A percentile compares a stretch with the other conserved stretches of the same genome.
These are phyloP conservation scores for Byssothecium circinans DNA, from an alignment of 2,329 filamentous ascomycete species.

Conservation along the genomic window DNA sequence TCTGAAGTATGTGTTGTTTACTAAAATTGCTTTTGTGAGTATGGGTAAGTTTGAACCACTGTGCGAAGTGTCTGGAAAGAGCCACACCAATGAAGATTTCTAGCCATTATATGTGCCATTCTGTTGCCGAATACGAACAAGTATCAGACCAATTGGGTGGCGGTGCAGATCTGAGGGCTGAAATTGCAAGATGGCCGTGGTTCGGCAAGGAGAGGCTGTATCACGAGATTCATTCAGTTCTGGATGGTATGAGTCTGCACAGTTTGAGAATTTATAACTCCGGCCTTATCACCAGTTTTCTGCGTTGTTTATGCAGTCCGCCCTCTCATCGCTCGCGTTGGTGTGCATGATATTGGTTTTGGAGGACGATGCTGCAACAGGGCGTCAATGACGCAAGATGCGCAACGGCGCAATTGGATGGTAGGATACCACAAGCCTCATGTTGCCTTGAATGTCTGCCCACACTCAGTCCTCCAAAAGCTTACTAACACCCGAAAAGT, in stretches of 20 bases:
- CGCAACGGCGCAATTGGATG: neutral
- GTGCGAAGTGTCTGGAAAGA: too few species aligned
- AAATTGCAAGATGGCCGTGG: too few species aligned
- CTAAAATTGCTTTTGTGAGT: conserved; percentile 34
- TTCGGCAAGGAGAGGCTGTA: too few species aligned
- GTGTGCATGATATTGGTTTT: neutral
- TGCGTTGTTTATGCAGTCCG: neutral
- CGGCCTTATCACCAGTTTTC: neutral
- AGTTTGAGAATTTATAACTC: neutral
- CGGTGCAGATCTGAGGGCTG: conserved; percentile 25
- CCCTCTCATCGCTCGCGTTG: neutral
- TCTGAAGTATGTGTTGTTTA: conserved; percentile 38
- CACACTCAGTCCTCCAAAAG: neutral
- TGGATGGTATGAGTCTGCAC: too few species aligned
- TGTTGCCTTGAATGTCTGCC: neutral
- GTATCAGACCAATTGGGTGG: conserved; percentile 37
- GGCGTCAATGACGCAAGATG: neutral
- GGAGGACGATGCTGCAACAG: neutral
- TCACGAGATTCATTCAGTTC: too few species aligned
- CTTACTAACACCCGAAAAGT: too few species aligned
- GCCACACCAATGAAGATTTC: too few species aligned
- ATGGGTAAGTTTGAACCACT: too few species aligned
- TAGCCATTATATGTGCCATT: conserved; percentile 33
- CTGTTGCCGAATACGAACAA: conserved; percentile 36
- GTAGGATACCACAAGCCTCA: neutral